These are phyloP conservation scores for Phylloporus sp. DNA, from an alignment of 768 basidiomycete genomes.

Conservation along the genomic window DNA sequence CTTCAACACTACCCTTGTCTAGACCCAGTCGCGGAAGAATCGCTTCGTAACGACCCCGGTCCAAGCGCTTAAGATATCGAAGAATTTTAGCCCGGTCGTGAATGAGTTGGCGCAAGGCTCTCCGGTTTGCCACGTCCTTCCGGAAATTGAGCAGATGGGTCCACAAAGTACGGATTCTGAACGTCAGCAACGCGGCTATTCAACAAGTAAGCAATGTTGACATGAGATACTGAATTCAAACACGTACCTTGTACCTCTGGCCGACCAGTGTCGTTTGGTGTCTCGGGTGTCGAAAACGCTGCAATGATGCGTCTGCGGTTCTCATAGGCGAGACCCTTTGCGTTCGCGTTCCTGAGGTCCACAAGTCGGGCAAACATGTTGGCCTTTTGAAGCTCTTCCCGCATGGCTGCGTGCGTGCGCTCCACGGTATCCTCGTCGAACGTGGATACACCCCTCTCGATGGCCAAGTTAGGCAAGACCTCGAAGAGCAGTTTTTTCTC, in stretches of 20 bases:
- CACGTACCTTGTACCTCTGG: slow-evolving; percentile 83
- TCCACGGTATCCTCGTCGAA: slow-evolving; percentile 19
- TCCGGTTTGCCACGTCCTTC: slow-evolving; percentile 74
- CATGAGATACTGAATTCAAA: background rate
- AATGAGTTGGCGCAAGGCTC: slow-evolving; percentile 71
- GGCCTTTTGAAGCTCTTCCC: slow-evolving; percentile 43
- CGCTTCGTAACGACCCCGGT: slow-evolving; percentile 69
- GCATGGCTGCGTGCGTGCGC: slow-evolving; percentile 24
- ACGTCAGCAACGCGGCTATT: slow-evolving; percentile 81
- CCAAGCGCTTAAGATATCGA: slow-evolving; percentile 64
- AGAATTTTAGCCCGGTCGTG: slow-evolving; percentile 82
- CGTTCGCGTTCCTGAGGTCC: slow-evolving; percentile 86
- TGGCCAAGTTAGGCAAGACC: slow-evolving; percentile 55
- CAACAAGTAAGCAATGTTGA: background rate
- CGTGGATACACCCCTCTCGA: slow-evolving; percentile 26
- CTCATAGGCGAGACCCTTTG: slow-evolving; percentile 80
- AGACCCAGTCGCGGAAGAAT: slow-evolving; percentile 72
- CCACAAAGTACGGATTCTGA: slow-evolving; percentile 81
- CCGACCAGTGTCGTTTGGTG: slow-evolving; percentile 72
- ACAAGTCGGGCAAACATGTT: slow-evolving; percentile 62
- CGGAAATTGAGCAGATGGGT: slow-evolving; percentile 64
- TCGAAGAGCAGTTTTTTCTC: slow-evolving; percentile 66
- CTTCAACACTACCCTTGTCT: slow-evolving; percentile 79
- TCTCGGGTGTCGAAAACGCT: slow-evolving; percentile 70
- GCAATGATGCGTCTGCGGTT: slow-evolving; percentile 76